Evolutionary conservation across 352 stramenopile genomes (phyloP).

Genomic region (Halophytophthora batemanensis): DNA sequence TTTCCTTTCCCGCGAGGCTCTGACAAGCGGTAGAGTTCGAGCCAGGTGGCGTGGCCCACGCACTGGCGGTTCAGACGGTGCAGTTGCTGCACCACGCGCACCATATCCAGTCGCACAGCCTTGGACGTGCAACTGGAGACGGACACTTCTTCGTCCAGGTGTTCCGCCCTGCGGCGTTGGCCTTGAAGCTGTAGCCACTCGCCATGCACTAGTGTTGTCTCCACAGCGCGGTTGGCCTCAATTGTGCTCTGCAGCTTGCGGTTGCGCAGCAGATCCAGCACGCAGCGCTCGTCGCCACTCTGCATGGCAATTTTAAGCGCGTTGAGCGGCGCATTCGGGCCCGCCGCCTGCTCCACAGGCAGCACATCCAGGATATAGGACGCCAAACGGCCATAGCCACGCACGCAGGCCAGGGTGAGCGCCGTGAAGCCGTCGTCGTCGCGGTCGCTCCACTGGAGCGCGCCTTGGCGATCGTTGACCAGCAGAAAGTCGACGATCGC

Average conservation of each 20-base stretch:
- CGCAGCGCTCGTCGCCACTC: conserved; percentile 14
- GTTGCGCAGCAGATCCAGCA: conserved; percentile 18
- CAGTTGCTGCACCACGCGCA: conserved; percentile 9
- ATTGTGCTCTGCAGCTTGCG: conserved; percentile 13
- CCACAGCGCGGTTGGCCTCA: conserved; percentile 2
- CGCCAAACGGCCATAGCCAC: conserved; percentile 21
- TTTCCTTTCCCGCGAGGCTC: not conserved
- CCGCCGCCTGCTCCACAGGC: conserved; percentile 1
- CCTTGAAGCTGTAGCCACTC: conserved; percentile 15
- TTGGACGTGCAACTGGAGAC: conserved; percentile 11
- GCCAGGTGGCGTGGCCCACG: conserved; percentile 23
- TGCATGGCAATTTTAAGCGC: conserved; percentile 11
- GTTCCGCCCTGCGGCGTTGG: not conserved
- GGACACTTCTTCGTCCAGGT: conserved; percentile 3
- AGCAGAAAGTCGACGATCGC: conserved; percentile 22
- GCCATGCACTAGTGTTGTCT: conserved; percentile 11
- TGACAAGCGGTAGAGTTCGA: conserved; percentile 9
- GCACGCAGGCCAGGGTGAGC: conserved; percentile 15
- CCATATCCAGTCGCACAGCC: conserved; percentile 11
- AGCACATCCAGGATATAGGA: conserved; percentile 17
- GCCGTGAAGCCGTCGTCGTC: conserved; percentile 21
- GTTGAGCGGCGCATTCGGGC: conserved; percentile 6
- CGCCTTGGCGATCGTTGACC: not conserved
- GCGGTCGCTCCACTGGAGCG: conserved; percentile 21
- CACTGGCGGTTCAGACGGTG: conserved; percentile 14